Evolutionary conservation across 176 grass and related monocot species (phyloP), one percentile per base, ranked within the genome.

Genomic region (Triticum turgidum): DNA sequence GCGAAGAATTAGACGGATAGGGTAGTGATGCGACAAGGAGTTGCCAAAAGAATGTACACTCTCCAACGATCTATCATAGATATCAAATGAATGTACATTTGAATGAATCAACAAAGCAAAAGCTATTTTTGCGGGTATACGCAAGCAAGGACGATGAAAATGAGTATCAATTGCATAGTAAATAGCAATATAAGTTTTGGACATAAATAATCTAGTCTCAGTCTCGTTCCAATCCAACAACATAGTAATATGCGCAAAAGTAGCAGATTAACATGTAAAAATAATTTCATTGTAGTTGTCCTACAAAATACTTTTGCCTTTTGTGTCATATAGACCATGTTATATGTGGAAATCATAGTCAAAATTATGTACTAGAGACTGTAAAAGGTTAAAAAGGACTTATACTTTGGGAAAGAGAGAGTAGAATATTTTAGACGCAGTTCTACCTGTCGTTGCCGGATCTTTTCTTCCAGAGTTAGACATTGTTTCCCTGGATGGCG

Each of bases 401-500:
- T 58, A 3, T 58, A 58, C 1, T 58, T 58, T 8, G 6, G 54
- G 54, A 58, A 58, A 58, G 18, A 58, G 18, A 7, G 54, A 58
- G 18, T 58, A 76, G 4, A 6, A 76, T 44, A 18, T 45, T 41
- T 41, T 41, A 41, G 39, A 41, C 47, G 13, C 13, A 52, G 18
- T 76, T 76, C 24, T 76, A 76, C 73, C 73, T 76, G 73, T 15
- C 27, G 24, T 9, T 18, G 44, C 7, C 17, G 44, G 24, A 76
- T 0, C 14, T 76, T 76, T 51, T 76, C 44, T 76, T 52, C 73
- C 4, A 52, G 73, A 52, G 73, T 76, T 30, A 76, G 44, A 32
- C 73, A 76, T 14, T 18, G 44, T 25, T 52, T 76, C 44, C 73
- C 44, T 76, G 85, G 80, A 87, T 91, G 89, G 47, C 89, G 87